Evolutionary conservation across 805 yeast genomes (phyloP).

Genomic region (Candida maesae): DNA sequence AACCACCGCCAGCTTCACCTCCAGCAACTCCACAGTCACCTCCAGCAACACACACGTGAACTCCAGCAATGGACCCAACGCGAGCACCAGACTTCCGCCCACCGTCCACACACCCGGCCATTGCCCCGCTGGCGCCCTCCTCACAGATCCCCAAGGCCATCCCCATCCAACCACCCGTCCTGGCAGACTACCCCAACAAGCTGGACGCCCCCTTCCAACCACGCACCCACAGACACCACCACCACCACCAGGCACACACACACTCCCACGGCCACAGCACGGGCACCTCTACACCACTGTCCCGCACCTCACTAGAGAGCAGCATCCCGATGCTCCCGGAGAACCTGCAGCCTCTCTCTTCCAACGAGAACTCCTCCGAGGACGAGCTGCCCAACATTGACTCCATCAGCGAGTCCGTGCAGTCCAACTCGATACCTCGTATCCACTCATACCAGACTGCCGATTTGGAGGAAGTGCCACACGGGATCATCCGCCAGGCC

Average conservation of each 20-base stretch:
- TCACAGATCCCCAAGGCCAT: slow-evolving; percentile 66
- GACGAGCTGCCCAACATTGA: slow-evolving; percentile 22
- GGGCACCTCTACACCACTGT: slow-evolving; percentile 14
- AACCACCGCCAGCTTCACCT: not conserved
- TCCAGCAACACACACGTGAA: not conserved
- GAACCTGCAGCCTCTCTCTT: slow-evolving; percentile 54
- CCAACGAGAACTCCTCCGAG: slow-evolving; percentile 36
- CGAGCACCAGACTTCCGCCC: slow-evolving; percentile 88
- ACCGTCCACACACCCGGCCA: slow-evolving; percentile 58
- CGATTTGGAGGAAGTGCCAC: slow-evolving; percentile 95
- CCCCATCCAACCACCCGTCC: slow-evolving; percentile 74
- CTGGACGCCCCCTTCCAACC: slow-evolving; percentile 72
- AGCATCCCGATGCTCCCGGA: slow-evolving; percentile 53
- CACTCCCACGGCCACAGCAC: slow-evolving; percentile 12
- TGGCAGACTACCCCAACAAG: slow-evolving; percentile 69
- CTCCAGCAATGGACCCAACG: slow-evolving; percentile 78
- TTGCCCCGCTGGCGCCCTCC: slow-evolving; percentile 56
- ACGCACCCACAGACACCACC: slow-evolving; percentile 29
- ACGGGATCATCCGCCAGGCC: slow-evolving; percentile 88
- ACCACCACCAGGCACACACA: slow-evolving; percentile 30
- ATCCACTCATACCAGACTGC: slow-evolving; percentile 65
- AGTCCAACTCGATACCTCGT: slow-evolving; percentile 25
- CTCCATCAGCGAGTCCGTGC: slow-evolving; percentile 16
- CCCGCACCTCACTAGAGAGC: slow-evolving; percentile 17
- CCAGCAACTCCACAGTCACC: too few species aligned